Conservation (phyloP, 2,329 filamentous ascomycete genomes). For the Didymella arachidicola region DNA sequence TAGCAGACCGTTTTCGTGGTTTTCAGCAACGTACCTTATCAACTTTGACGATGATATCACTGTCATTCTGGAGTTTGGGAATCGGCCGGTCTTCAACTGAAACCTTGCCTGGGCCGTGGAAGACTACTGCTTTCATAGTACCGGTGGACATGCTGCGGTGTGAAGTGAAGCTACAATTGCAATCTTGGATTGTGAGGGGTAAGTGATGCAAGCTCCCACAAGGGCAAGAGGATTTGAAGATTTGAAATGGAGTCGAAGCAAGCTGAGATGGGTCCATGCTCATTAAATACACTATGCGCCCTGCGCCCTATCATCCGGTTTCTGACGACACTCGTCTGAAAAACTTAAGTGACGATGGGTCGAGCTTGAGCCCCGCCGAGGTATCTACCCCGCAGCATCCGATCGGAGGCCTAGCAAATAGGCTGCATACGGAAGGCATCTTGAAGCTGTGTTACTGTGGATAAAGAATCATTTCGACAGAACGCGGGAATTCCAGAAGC, state of each 20-base stretch:
- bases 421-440: conserved; percentile 17
- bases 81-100: conserved; percentile 80
- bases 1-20: conserved; percentile 8
- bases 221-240: background rate
- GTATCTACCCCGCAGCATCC: conserved; percentile 33
- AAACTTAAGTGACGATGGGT: conserved; percentile 23
- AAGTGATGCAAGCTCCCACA: background rate
- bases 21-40: conserved; percentile 57
- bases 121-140: conserved; percentile 86
- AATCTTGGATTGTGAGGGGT: background rate
- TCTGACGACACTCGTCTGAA: conserved; percentile 22
- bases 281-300: conserved; percentile 26
- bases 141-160: conserved; percentile 29
- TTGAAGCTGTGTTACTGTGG: background rate
- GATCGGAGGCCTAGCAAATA: conserved; percentile 13
- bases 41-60: conserved; percentile 84
- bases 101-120: conserved; percentile 79
- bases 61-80: conserved; percentile 73
- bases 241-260: background rate
- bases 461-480: background rate
- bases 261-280: conserved; percentile 9
- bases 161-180: background rate
- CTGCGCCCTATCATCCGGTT: conserved; percentile 13
- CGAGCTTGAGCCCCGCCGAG: conserved; percentile 37
- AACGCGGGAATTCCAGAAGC: background rate